These are phyloP conservation scores for Xylaria arbuscula DNA, from an alignment of 2,329 filamentous ascomycete species.

Conservation along the genomic window DNA sequence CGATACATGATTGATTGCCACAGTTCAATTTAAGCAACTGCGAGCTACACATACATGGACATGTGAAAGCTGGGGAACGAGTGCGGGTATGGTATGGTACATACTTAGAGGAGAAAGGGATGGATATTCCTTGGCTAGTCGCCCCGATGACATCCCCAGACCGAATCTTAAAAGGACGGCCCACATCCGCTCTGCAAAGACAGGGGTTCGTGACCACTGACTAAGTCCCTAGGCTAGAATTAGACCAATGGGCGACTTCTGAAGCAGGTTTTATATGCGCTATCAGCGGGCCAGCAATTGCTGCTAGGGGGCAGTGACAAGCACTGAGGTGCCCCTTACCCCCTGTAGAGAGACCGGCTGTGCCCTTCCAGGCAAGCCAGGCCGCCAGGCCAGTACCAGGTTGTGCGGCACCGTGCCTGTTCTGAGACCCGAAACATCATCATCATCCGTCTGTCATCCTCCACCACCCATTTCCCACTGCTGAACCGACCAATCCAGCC, in stretches of 20 bases:
- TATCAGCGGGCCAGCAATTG: constrained; percentile 21
- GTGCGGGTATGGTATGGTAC: constrained; percentile 5
- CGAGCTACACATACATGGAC: neutral
- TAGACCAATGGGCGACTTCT: constrained; percentile 23
- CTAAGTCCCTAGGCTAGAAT: neutral
- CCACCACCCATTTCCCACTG: constrained; percentile 30
- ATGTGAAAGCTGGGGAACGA: constrained; percentile 29
- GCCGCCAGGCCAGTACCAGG: no score
- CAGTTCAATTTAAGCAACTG: neutral
- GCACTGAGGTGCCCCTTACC: constrained; percentile 1
- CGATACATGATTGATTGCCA: neutral
- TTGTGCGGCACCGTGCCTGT: constrained; percentile 29
- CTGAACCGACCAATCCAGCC: constrained; percentile 36
- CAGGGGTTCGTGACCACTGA: constrained; percentile 9
- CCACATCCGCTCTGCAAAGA: constrained; percentile 11
- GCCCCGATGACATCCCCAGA: constrained; percentile 28
- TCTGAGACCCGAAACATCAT: constrained; percentile 34
- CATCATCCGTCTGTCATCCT: constrained; percentile 41
- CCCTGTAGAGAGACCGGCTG: constrained; percentile 11
- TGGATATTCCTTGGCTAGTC: constrained; percentile 10
- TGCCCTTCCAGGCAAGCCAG: constrained; percentile 11
- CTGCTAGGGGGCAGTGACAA: constrained; percentile 20
- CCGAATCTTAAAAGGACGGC: constrained; percentile 24
- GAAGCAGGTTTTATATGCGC: constrained; percentile 11
- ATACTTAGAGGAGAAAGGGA: constrained; percentile 14